Evolutionary conservation across 129 eudicot genomes (phyloP).

Genomic region (Cynara cardunculus): DNA sequence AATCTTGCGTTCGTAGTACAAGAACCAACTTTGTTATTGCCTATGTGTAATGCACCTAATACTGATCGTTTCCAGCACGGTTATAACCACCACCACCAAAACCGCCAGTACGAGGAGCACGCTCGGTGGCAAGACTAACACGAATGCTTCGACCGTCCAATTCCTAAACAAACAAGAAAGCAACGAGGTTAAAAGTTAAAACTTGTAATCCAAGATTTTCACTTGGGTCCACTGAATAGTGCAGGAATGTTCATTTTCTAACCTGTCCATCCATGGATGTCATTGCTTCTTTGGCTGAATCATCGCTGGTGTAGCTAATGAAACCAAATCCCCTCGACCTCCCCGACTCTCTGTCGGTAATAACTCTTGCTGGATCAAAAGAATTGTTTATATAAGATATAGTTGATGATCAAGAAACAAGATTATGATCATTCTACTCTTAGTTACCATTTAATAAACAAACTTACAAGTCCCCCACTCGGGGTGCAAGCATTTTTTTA

Average conservation of each 20-base stretch:
- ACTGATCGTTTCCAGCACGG: constrained; percentile 17
- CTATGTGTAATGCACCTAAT: not conserved
- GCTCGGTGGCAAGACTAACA: constrained; percentile 43
- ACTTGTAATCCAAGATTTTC: not conserved
- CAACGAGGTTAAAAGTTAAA: not conserved
- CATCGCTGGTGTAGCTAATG: constrained; percentile 41
- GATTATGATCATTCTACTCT: not conserved
- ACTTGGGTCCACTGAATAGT: not conserved
- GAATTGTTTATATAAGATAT: not conserved
- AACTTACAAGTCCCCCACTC: not conserved
- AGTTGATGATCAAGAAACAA: not conserved
- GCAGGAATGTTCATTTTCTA: not conserved
- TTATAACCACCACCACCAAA: constrained; percentile 29
- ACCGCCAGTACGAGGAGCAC: constrained; percentile 34
- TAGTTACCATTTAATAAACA: not conserved
- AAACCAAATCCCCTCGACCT: constrained; percentile 82
- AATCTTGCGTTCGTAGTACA: not conserved
- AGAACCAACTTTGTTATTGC: constrained; percentile 5
- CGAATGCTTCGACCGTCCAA: constrained; percentile 47
- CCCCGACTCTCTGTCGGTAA: constrained; percentile 65
- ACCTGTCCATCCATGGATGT: constrained; percentile 75
- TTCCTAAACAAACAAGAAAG: constrained; percentile 24
- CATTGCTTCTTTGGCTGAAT: constrained; percentile 50
- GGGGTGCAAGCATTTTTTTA: not conserved
- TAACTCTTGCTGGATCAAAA: constrained; percentile 45